Percentiles rank a stretch among this genome's conserved stretches.
Conservation (phyloP, 768 basidiomycete genomes). For the Hemileccinum rubropunctum region DNA sequence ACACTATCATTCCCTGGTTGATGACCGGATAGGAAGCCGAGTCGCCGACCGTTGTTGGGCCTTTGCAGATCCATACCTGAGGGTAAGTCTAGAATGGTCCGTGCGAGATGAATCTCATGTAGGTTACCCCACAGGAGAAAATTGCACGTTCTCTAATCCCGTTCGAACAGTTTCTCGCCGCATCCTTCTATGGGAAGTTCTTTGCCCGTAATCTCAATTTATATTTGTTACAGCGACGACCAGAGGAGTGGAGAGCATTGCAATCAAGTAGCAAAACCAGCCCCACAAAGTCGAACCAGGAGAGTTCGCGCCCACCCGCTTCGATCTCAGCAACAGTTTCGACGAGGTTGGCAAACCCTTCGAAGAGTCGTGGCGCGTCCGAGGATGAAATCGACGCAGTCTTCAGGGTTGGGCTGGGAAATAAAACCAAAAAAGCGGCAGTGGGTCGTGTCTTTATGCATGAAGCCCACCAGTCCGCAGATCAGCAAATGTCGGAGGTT, state of each 20-base stretch:
- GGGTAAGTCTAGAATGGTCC: conserved; percentile 43
- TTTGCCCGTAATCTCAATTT: conserved; percentile 79
- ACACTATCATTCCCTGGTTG: conserved; percentile 75
- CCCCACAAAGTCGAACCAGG: conserved; percentile 9
- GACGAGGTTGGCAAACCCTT: conserved; percentile 29
- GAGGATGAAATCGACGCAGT: conserved; percentile 76
- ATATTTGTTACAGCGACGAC: conserved; percentile 70
- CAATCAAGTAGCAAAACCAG: conserved; percentile 46
- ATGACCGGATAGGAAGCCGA: conserved; percentile 88
- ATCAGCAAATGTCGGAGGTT: conserved; percentile 46
- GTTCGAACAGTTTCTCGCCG: conserved; percentile 68
- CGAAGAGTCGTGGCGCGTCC: conserved; percentile 44
- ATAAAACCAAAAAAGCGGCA: conserved; percentile 55
- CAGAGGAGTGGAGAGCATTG: conserved; percentile 80
- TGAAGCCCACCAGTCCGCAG: conserved; percentile 19
- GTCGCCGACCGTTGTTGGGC: conserved; percentile 92
- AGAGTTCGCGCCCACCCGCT: conserved; percentile 13
- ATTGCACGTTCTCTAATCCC: conserved; percentile 78
- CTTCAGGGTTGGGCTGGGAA: conserved; percentile 58
- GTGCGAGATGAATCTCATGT: conserved; percentile 5
- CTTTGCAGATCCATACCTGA: conserved; percentile 88
- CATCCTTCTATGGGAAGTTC: conserved; percentile 84
- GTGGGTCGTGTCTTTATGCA: conserved; percentile 26
- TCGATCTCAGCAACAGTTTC: not conserved
- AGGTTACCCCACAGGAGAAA: conserved; percentile 63